Conservation (phyloP, 1,139 yeast genomes). For the Protomyces macrosporus region DNA sequence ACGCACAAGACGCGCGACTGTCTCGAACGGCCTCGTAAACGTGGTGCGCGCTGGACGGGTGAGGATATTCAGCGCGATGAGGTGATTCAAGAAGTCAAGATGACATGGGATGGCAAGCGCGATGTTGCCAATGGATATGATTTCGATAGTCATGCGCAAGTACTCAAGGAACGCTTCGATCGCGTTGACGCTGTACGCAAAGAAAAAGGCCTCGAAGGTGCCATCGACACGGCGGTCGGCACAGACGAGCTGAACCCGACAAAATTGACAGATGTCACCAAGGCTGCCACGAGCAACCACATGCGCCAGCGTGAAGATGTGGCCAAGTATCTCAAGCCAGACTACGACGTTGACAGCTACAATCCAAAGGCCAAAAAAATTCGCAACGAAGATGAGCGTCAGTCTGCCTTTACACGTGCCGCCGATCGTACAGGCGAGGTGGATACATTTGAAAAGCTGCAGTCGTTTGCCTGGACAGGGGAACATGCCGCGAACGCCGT, state of each 20-base stretch:
- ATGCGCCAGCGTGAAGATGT: constrained; percentile 48
- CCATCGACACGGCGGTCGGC: constrained; percentile 32
- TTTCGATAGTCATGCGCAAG: constrained; percentile 53
- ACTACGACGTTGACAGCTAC: constrained; percentile 40
- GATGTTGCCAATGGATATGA: constrained; percentile 78
- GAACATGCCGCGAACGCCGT: constrained; percentile 29
- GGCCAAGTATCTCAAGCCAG: constrained; percentile 48
- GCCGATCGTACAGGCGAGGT: constrained; percentile 42
- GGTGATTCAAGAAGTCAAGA: constrained; percentile 37
- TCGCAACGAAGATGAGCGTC: constrained; percentile 44
- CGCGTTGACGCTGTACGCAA: constrained; percentile 38
- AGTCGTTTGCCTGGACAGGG: constrained; percentile 30
- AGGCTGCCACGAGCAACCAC: constrained; percentile 20
- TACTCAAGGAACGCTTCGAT: constrained; percentile 46
- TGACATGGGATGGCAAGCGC: constrained; percentile 58
- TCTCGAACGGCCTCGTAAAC: constrained; percentile 48
- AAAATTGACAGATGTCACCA: constrained; percentile 30
- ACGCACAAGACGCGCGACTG: constrained; percentile 49
- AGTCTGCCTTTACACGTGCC: constrained; percentile 46
- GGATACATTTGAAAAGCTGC: constrained; percentile 28
- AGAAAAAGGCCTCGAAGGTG: constrained; percentile 28
- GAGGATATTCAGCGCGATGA: constrained; percentile 37
- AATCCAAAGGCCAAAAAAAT: constrained; percentile 49
- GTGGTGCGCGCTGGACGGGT: constrained; percentile 41
- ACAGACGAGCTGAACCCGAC: constrained; percentile 30